Base-by-base conservation (phyloP, 768 basidiomycete genomes). In the Suillus clintonianus region DNA sequence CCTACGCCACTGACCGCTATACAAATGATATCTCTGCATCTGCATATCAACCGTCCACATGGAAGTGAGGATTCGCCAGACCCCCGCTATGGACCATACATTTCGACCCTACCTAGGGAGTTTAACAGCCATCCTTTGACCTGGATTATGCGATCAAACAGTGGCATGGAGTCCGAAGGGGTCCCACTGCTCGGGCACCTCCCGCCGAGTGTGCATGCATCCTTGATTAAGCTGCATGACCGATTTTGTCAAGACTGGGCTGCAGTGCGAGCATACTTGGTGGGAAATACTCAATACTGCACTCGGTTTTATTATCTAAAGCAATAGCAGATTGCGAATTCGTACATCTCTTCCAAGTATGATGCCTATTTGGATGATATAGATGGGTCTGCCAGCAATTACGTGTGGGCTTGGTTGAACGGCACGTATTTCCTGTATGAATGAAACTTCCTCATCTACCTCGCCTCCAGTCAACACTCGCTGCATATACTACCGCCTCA, bases 371-470 rank as follows among this genome's bases (percentile, higher is more conserved):
- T 42, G 47, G 22, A n/a, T 45, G 9, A 50, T 65, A 68, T 63
- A 59, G 48, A 68, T 11, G 62, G 61, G 57, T 37, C 51, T 15
- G 45, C 62, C 32, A 64, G 67, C 64, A 83, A 88, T 68, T 92
- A 86, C 67, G 73, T 93, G 4, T 97, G 96, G 94, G 94, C 86
- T 1, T 99, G 96, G 95, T 82, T 98, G 11, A 96, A 89, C 71
- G 94, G 95, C 55, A 39, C n/a, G 39, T 63, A 14, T 30, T 64
- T 32, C 69, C 43, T 59, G 17, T 14, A 39, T 39, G 36, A 36
- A 54, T 53, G 48, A 55, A 57, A 32, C 7, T 59, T 57, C 63
- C 60, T 63, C 41, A 56, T 67, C 30, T 57, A 59, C 54, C 45
- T 67, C 50, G 66, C 39, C 56, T 41, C 17, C 69, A 95, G 94